Percentiles rank a stretch among this genome's conserved stretches.
Conservation (phyloP, 768 basidiomycete genomes). For the Lactarius sp. region DNA sequence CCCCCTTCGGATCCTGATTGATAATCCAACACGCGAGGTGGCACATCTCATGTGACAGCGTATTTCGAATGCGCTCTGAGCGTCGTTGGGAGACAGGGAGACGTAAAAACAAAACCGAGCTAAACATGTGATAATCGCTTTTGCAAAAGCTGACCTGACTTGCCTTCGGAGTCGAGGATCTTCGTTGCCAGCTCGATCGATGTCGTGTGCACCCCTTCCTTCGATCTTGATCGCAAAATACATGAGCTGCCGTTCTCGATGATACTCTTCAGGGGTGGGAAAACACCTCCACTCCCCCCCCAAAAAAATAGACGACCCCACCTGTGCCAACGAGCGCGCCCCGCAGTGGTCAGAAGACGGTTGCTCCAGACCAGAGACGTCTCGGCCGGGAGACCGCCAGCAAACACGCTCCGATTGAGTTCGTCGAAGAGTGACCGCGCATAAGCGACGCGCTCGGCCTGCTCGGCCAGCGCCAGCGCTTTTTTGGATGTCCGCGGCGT, state of each 20-base stretch:
- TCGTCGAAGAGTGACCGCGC: conserved; percentile 24
- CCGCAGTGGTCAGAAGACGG: conserved; percentile 24
- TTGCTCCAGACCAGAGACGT: conserved; percentile 24
- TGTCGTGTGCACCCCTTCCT: conserved; percentile 52
- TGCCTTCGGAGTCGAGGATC: conserved; percentile 73
- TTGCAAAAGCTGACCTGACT: conserved; percentile 16
- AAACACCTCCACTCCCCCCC: neutral
- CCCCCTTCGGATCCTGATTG: conserved; percentile 60
- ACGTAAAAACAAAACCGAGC: neutral
- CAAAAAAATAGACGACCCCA: neutral
- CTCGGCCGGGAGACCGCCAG: conserved; percentile 14
- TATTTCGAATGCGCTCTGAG: conserved; percentile 74
- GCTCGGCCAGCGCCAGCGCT: conserved; percentile 18
- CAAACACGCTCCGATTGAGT: conserved; percentile 23
- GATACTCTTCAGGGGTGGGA: neutral
- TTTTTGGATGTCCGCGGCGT: conserved; percentile 25
- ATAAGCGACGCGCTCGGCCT: conserved; percentile 22
- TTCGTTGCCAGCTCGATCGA: conserved; percentile 81
- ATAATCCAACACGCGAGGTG: conserved; percentile 87
- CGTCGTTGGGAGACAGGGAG: neutral
- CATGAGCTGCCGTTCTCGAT: neutral
- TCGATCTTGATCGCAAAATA: conserved; percentile 36
- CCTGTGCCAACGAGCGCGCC: conserved; percentile 26
- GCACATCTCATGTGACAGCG: conserved; percentile 89
- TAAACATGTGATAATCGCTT: neutral